Percentiles rank a stretch among this genome's conserved stretches.
Evolutionary conservation across 805 yeast genomes (phyloP).

Genomic region (Komagataella pastoris): DNA sequence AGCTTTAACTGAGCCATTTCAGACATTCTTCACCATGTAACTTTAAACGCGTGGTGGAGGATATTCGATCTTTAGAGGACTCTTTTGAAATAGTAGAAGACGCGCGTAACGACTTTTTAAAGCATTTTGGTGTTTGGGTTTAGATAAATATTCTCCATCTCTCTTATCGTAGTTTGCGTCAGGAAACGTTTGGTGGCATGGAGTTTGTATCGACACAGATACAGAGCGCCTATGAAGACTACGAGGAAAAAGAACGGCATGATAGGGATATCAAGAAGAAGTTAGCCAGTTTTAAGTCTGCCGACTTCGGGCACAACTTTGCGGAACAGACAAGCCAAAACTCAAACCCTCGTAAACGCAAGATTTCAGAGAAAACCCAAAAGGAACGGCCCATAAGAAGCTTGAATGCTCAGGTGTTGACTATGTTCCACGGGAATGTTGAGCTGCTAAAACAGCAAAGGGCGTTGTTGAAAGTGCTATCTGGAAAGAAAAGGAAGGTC

Average conservation of each 20-base stretch:
- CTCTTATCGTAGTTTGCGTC: constrained; percentile 1
- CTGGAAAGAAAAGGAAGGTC: constrained; percentile 1
- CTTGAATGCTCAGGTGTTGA: not conserved
- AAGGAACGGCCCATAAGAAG: not conserved
- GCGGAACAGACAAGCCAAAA: not conserved
- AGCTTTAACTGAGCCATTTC: not conserved
- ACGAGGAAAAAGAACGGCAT: not conserved
- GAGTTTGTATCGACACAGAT: constrained; percentile 3
- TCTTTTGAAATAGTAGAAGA: not conserved
- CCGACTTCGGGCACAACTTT: not conserved
- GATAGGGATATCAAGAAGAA: not conserved
- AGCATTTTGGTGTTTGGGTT: not conserved
- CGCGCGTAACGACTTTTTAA: not conserved
- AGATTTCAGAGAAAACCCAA: not conserved
- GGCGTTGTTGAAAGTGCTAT: not conserved
- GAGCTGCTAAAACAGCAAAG: not conserved
- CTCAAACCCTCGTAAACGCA: not conserved
- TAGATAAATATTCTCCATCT: not conserved
- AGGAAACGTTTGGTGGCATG: constrained; percentile 3
- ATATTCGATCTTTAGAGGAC: not conserved
- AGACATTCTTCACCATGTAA: not conserved
- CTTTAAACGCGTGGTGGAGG: not conserved
- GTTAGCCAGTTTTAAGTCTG: not conserved
- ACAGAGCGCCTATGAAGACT: not conserved
- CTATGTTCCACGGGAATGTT: not conserved